Base-by-base conservation (phyloP, 352 stramenopile species). In the Globisporangium lucens region DNA sequence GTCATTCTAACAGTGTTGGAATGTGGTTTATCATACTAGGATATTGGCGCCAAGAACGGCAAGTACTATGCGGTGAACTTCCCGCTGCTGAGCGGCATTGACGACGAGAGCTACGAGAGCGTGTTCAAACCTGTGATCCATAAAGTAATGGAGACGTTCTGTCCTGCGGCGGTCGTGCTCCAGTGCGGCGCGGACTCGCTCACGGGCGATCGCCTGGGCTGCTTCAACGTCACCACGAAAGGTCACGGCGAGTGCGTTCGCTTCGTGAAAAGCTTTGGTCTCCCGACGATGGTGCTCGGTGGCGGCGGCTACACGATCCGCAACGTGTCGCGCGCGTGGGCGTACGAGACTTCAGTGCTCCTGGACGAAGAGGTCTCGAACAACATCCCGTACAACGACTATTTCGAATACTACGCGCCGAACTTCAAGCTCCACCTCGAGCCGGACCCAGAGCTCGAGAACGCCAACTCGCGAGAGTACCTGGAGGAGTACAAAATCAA, bases 61-160 rank as follows among this genome's bases (percentile, higher is more conserved):
- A 99, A 99, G 76, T 97, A 98, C 70, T 99, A 99, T 71, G 89
- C 97, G 5, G 97, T 99, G 56, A 99, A 99, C 79, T 99, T 99
- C 73, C 98, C 98, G 6, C 89, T 98, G 36, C 96, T 97, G 47
- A 95, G 98, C 71, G 98, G 98, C 47, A 99, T 99, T 94, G 97
- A 99, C 74, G 97, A 99, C 77, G 94, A 98, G 66, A 89, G 80
- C 55, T 99, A 98, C 75, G 91, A 85, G 7, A 80, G 71, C n/a
- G 94, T 97, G 61, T 97, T 97, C 72, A 78, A 83, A n/a, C 80
- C 78, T 33, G 92, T 99, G 13, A 98, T 99, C 74, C 73, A 80
- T n/a, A 99, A 99, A 76, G 95, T 99, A 60, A 99, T 99, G 94
- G 94, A 98, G 73, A 82, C 93, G 59, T 99, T 98, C 75, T 79